Conservation (phyloP, 2,329 filamentous ascomycete genomes). For the Fusarium bulbicola region DNA sequence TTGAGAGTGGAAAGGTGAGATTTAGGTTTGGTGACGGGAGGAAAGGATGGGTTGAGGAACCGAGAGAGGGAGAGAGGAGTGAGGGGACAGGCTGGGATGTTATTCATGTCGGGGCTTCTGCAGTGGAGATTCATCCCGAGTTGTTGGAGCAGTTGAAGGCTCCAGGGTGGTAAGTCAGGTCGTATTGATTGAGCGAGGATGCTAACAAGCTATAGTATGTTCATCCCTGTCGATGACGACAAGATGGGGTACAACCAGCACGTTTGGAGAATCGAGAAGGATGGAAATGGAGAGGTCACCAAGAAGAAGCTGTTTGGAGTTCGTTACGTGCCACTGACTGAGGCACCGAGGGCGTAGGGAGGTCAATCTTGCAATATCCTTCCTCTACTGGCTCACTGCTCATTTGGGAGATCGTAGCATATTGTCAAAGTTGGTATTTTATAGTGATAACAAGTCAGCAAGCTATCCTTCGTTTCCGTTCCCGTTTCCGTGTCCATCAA, state of each 20-base stretch:
- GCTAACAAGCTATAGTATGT: constrained; percentile 62
- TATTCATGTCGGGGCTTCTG: constrained; percentile 94
- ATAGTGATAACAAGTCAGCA: background rate
- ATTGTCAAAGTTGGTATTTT: background rate
- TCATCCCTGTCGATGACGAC: constrained; percentile 77
- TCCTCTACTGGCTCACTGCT: background rate
- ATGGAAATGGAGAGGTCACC: constrained; percentile 67
- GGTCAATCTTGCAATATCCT: background rate
- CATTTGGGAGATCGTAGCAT: background rate
- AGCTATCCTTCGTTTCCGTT: background rate
- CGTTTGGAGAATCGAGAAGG: constrained; percentile 80
- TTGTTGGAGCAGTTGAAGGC: constrained; percentile 80
- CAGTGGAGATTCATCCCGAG: constrained; percentile 74
- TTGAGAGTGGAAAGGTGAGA: constrained; percentile 71
- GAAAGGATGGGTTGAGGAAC: constrained; percentile 64
- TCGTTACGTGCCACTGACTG: constrained; percentile 79
- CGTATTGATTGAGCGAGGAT: too few relatives aligned
- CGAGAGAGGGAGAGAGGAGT: constrained; percentile 56
- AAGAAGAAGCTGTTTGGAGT: constrained; percentile 74
- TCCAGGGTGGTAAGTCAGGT: constrained; percentile 70
- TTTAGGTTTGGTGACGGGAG: constrained; percentile 82
- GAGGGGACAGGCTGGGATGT: constrained; percentile 78
- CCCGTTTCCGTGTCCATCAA: background rate
- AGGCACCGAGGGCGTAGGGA: constrained; percentile 61
- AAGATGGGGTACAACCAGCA: constrained; percentile 62